A percentile compares a stretch with the other conserved stretches of the same genome.
These are phyloP conservation scores for Diplogelasinospora grovesii DNA, from an alignment of 495 filamentous ascomycete genomes.

Conservation along the genomic window DNA sequence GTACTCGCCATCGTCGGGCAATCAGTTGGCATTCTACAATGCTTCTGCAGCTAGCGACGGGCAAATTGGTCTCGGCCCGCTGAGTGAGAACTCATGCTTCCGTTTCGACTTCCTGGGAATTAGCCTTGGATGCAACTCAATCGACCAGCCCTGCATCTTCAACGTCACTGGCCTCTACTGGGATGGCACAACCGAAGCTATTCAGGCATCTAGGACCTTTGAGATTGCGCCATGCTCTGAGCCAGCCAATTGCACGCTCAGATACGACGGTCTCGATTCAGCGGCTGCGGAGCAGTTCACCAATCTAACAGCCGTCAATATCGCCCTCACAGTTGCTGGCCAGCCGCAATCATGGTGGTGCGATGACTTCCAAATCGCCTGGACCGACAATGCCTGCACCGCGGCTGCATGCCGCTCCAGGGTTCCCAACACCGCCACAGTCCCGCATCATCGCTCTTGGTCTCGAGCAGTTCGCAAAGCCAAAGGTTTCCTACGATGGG, in stretches of 20 bases:
- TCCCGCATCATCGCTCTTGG: background rate
- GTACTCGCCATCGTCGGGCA: constrained; percentile 33
- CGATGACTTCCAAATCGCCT: constrained; percentile 37
- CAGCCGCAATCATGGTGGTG: constrained; percentile 33
- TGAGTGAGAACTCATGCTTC: constrained; percentile 31
- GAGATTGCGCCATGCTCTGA: constrained; percentile 29
- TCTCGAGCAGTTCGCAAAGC: constrained; percentile 2
- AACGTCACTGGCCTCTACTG: constrained; percentile 31
- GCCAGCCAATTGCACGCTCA: constrained; percentile 25
- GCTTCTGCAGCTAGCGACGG: constrained; percentile 16
- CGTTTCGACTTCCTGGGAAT: constrained; percentile 35
- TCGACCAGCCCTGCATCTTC: constrained; percentile 28
- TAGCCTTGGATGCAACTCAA: constrained; percentile 36
- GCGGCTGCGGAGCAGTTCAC: constrained; percentile 19
- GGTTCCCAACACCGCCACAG: constrained; percentile 25
- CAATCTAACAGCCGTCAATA: constrained; percentile 33
- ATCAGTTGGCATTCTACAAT: constrained; percentile 32
- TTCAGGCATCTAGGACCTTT: constrained; percentile 20
- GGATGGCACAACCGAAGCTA: constrained; percentile 15
- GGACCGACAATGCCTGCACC: constrained; percentile 35
- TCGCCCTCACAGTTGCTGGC: constrained; percentile 24
- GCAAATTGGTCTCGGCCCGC: constrained; percentile 29
- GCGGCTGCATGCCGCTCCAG: constrained; percentile 31
- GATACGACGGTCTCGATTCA: constrained; percentile 23
- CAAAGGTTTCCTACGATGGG: constrained; percentile 16